Percentiles rank a stretch among this genome's conserved stretches.
Conservation (phyloP, 495 filamentous ascomycete species). For the Penicillium salamii region DNA sequence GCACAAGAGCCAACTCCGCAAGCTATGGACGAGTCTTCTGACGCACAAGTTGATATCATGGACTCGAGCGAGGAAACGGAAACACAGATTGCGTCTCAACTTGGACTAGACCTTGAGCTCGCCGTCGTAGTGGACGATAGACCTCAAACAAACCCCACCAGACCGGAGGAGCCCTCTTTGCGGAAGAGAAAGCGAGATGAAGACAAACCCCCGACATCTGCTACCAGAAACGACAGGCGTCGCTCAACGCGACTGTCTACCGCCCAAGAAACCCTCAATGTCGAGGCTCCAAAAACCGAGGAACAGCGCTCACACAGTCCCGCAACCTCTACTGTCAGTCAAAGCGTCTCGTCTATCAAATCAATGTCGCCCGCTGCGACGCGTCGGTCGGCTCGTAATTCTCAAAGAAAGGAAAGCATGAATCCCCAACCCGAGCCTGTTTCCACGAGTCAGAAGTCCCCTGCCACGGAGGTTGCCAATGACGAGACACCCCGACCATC, state of each 20-base stretch:
- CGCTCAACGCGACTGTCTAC: conserved; percentile 32
- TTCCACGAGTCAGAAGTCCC: conserved; percentile 8
- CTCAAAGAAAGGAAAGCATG: conserved; percentile 16
- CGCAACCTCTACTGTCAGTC: conserved; percentile 4
- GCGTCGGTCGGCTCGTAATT: conserved; percentile 24
- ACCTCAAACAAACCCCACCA: not conserved
- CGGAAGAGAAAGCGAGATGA: conserved; percentile 42
- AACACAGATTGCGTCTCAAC: conserved; percentile 42
- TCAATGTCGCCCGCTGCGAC: conserved; percentile 15
- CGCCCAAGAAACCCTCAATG: conserved; percentile 5
- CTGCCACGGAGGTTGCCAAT: not conserved
- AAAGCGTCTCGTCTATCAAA: not conserved
- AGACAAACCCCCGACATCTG: conserved; percentile 8
- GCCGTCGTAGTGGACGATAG: conserved; percentile 28
- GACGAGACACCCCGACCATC: conserved; percentile 9
- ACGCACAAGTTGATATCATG: conserved; percentile 8
- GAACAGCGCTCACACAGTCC: conserved; percentile 20
- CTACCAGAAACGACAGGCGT: conserved; percentile 21
- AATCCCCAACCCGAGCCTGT: not conserved
- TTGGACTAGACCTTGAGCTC: conserved; percentile 41
- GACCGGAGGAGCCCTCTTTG: conserved; percentile 12
- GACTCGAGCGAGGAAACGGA: conserved; percentile 44
- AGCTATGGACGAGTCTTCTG: not conserved
- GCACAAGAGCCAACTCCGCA: not conserved
- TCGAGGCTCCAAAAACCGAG: conserved; percentile 15